phyloP scores from a whole-genome alignment of 2,329 filamentous ascomycete genomes.

The Bisporella sp. region DNA sequence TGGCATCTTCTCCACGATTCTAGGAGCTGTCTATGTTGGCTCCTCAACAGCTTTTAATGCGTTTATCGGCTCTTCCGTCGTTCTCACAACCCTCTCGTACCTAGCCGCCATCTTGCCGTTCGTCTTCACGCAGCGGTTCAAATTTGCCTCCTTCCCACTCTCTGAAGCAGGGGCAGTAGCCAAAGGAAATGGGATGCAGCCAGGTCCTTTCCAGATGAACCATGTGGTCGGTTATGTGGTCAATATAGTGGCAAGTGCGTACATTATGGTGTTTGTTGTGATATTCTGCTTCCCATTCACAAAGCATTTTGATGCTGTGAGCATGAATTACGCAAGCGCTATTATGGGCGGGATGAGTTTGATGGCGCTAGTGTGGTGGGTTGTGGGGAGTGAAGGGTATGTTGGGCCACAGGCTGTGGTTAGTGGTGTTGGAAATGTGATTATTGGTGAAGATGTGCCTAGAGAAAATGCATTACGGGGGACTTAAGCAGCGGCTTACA shows the following conservation, averaged over 20 bases:
- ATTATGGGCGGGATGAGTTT: constrained; percentile 37
- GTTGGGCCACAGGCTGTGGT: constrained; percentile 15
- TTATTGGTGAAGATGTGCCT: too few relatives aligned
- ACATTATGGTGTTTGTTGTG: constrained; percentile 54
- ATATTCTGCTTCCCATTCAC: constrained; percentile 55
- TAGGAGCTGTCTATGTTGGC: constrained; percentile 61
- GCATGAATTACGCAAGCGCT: constrained; percentile 46
- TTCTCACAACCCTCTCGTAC: constrained; percentile 50
- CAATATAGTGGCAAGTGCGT: constrained; percentile 44
- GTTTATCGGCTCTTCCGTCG: constrained; percentile 53
- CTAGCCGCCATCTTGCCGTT: constrained; percentile 56
- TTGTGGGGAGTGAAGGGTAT: constrained; percentile 23
- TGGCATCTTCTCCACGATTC: constrained; percentile 42
- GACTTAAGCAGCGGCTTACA: too few relatives aligned
- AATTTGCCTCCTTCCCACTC: neutral
- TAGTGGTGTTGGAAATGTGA: neutral
- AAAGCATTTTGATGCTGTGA: constrained; percentile 36
- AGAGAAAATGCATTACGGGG: too few relatives aligned
- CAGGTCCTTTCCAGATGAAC: constrained; percentile 52
- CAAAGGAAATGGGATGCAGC: constrained; percentile 33
- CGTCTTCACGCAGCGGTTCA: constrained; percentile 36
- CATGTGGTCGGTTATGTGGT: constrained; percentile 40
- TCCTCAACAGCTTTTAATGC: constrained; percentile 60
- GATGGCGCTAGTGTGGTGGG: constrained; percentile 36
- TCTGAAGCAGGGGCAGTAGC: constrained; percentile 5